Base-by-base conservation (phyloP, 176 grass and related monocot species). In the Phyllostachys edulis region DNA sequence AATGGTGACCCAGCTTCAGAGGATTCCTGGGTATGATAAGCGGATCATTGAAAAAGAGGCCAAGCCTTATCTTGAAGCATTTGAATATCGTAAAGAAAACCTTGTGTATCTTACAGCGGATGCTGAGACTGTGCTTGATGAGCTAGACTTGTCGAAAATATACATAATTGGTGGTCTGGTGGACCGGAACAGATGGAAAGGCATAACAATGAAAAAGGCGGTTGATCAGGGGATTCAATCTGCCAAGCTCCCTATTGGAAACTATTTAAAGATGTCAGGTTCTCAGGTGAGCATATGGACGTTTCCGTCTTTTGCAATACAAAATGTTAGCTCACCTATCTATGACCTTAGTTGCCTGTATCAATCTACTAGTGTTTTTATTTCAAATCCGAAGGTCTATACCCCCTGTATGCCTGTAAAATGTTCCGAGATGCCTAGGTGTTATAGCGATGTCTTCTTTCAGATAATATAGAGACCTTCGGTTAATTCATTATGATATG, bases 81-180 rank as follows among this genome's bases (percentile, higher is more conserved):
- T 98, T 84, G 75, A 85, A 80, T 91, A 95, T 54, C 74, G 55
- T 75, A 95, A 93, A 80, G 93, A 92, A 70, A 89, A 89, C 56
- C 85, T 98, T 60, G 89, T 95, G 49, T 96, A 96, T 90, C 85
- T 98, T 69, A 96, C 96, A 20, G 93, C 93, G 2, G 93, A 98
- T 90, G 82, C 96, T 55, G 88, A 95, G 46, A 89, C 84, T 71
- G 71, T 94, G 69, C 88, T 98, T 83, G 91, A 98, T 76, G 93
- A 94, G n/a, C 67, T 98, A 67, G 93, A 98, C 83, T 68, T 73
- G 36, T 90, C 90, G 0, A 98, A 94, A 83, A 89, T 96, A 84
- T 98, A 98, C 71, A 95, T 98, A 34, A 98, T 98, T 84, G 93
- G 96, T 39, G 93, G 96, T 13, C 89, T 98, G 66, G 96, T 98